These are phyloP conservation scores for Symbiotaphrina buchneri DNA, from an alignment of 495 filamentous ascomycete genomes.

Conservation along the genomic window DNA sequence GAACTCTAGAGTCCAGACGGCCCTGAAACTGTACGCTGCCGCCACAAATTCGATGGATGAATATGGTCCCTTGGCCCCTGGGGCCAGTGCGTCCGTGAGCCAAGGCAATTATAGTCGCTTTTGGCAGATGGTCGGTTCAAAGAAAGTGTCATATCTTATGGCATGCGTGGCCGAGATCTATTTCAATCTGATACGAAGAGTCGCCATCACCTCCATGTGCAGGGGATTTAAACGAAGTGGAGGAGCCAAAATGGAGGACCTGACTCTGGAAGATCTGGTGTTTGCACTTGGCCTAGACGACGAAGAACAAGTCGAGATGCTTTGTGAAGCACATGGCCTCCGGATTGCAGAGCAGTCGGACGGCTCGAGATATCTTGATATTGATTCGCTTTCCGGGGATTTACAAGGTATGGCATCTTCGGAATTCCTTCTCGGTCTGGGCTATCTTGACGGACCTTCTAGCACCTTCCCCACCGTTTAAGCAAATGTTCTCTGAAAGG, in stretches of 20 bases:
- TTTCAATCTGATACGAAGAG: constrained; percentile 61
- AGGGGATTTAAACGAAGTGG: constrained; percentile 21
- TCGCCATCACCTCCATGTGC: constrained; percentile 46
- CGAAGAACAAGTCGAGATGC: constrained; percentile 41
- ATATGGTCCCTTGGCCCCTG: constrained; percentile 38
- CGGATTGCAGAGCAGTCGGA: constrained; percentile 21
- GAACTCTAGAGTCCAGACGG: constrained; percentile 35
- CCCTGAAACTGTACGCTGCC: constrained; percentile 42
- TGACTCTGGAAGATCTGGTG: constrained; percentile 44
- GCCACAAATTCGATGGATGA: constrained; percentile 22
- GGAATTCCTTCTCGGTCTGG: constrained; percentile 2
- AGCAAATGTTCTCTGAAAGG: constrained; percentile 24
- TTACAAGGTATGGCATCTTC: too few relatives aligned
- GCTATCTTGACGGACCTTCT: constrained; percentile 5
- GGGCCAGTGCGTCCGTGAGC: constrained; percentile 19
- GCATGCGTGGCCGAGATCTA: constrained; percentile 84
- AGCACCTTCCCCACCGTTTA: constrained; percentile 8
- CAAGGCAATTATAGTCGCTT: constrained; percentile 47
- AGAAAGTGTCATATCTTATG: constrained; percentile 65
- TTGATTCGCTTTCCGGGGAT: constrained; percentile 7
- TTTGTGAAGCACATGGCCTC: constrained; percentile 46
- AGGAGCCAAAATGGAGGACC: constrained; percentile 44
- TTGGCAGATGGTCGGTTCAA: constrained; percentile 50
- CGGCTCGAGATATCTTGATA: constrained; percentile 12
- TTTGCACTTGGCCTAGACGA: constrained; percentile 50